Base-by-base conservation (phyloP, 495 filamentous ascomycete species). In the Aspergillus baeticus region DNA sequence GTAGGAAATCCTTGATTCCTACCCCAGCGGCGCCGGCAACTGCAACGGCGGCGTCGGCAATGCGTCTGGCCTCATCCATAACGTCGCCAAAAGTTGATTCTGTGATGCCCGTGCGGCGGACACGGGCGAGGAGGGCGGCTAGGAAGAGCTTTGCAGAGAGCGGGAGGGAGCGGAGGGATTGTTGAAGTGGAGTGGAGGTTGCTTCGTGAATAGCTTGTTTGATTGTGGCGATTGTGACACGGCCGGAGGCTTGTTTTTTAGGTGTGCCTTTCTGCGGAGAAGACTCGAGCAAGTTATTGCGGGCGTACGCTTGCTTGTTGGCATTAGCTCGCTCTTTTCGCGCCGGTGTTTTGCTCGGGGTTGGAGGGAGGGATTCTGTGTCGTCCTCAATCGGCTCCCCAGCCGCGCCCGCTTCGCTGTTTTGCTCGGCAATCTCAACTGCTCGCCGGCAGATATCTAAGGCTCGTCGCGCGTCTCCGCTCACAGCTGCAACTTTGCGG, bases 391-490 rank as follows among this genome's bases (percentile, higher is more conserved):
- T 43, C 18, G 54, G 20, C 44, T 72, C 63, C 63, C 64, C 53
- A 18, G 50, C 44, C 21, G 10, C 39, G 5, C 57, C 64, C 10
- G 67, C 63, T 50, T 76, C 77, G 23, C 75, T 70, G 29, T 91
- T 84, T 46, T 87, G 81, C 69, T 99, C 95, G 10, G 94, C 94
- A 17, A 99, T 84, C 69, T 99, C 95, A 7, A 99, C 94, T 2
- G 95, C 95, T 46, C 95, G 84, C 1, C 95, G 83, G 66, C 95
- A 99, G 45, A 99, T 98, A 64, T 99, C 95, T 7, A 99, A 76
- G 3, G 92, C 93, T 21, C 95, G 84, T 23, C 95, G 80, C 11
- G 95, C 95, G 62, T 99, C 95, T 38, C 95, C 95, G 54, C 87
- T 92, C 26, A 99, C 95, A 11, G 94, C 93, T 0, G 95, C 95